phyloP scores from a whole-genome alignment of 1,284 basidiomycete species.

The Heterobasidion parviporum region DNA sequence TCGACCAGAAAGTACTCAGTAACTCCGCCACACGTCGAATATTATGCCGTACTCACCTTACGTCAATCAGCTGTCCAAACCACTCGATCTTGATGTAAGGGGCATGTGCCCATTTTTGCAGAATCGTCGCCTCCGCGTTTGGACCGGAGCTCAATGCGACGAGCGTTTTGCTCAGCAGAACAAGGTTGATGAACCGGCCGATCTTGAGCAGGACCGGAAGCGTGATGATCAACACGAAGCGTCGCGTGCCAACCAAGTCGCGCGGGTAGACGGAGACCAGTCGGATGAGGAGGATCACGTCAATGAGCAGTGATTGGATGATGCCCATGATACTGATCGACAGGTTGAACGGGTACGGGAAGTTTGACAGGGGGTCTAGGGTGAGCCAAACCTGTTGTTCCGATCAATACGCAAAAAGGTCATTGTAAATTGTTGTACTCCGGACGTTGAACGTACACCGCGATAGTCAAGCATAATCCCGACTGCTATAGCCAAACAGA shows the following conservation, averaged over 20 bases:
- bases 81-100: conserved; percentile 27
- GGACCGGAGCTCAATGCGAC: not conserved
- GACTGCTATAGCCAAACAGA: conserved; percentile 1
- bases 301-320: conserved; percentile 24
- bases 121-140: not conserved
- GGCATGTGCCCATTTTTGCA: conserved; percentile 12
- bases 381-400: not conserved
- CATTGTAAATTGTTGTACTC: not conserved
- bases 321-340: conserved; percentile 20
- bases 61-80: conserved; percentile 21
- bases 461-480: conserved; percentile 6
- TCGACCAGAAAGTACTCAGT: not conserved
- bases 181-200: conserved; percentile 7
- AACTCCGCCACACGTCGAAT: too few species aligned
- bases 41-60: conserved; percentile 13
- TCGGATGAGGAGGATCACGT: conserved; percentile 14
- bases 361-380: not conserved
- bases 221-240: conserved; percentile 3
- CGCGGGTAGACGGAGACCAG: conserved; percentile 18
- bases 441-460: not conserved
- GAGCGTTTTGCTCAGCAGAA: conserved; percentile 5
- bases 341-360: not conserved
- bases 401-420: not conserved
- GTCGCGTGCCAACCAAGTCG: not conserved
- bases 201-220: conserved; percentile 8